A percentile compares a stretch with the other conserved stretches of the same genome.
Evolutionary conservation across 208 protist species (phyloP).

Genomic region (Vickermania ingenoplastis): DNA sequence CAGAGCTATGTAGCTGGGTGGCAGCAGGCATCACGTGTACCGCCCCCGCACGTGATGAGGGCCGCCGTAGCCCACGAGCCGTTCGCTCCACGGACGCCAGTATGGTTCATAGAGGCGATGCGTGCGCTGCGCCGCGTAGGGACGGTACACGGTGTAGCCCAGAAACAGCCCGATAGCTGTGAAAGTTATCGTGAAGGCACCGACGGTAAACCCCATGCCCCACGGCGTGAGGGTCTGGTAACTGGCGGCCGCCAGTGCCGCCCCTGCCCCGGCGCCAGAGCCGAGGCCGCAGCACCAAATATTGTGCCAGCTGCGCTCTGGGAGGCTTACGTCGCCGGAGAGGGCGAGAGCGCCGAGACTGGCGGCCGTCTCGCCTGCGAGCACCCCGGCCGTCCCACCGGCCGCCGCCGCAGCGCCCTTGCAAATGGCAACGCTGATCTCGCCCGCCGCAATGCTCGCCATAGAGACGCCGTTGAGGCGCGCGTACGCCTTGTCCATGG

Average conservation of each 20-base stretch:
- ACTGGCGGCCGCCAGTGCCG: slow-evolving; percentile 36
- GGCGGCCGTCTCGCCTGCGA: slow-evolving; percentile 33
- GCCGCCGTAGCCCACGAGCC: slow-evolving; percentile 29
- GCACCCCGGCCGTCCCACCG: slow-evolving; percentile 34
- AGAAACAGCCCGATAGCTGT: slow-evolving; percentile 24
- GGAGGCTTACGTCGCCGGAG: slow-evolving; percentile 27
- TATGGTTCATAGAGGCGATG: slow-evolving; percentile 61
- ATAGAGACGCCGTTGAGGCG: slow-evolving; percentile 77
- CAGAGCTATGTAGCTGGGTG: too few relatives aligned
- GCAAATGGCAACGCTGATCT: slow-evolving; percentile 47
- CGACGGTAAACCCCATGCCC: slow-evolving; percentile 36
- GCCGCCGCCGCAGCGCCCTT: slow-evolving; percentile 43
- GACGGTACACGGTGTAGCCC: slow-evolving; percentile 54
- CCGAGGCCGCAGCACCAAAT: slow-evolving; percentile 24
- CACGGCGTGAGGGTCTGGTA: slow-evolving; percentile 41
- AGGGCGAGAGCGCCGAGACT: slow-evolving; percentile 14
- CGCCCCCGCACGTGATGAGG: slow-evolving; percentile 53
- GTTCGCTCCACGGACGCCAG: slow-evolving; percentile 72
- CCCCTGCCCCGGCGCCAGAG: slow-evolving; percentile 37
- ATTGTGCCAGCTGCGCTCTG: slow-evolving; percentile 56
- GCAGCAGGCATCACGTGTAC: slow-evolving; percentile 39
- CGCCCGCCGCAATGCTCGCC: slow-evolving; percentile 43
- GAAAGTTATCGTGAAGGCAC: slow-evolving; percentile 17
- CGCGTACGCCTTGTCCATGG: slow-evolving; percentile 85
- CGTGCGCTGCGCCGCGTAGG: slow-evolving; percentile 38